Conservation (phyloP, 257 asterid species). For the Solanum paucissectum region DNA sequence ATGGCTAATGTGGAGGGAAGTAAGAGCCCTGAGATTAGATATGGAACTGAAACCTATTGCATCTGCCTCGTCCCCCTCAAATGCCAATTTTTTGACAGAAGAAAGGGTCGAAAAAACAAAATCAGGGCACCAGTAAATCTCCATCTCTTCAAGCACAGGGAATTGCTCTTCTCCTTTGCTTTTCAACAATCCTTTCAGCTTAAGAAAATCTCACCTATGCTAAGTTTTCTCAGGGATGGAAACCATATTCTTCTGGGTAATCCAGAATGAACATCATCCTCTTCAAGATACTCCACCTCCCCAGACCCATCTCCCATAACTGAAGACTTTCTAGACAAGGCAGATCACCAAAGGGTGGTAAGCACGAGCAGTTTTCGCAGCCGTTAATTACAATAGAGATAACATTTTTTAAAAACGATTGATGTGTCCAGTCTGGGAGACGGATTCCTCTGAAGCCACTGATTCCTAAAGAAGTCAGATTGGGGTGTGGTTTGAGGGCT, state of each 20-base stretch:
- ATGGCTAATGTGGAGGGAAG: too few species aligned
- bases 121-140: background rate
- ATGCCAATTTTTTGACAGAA: background rate
- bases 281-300: background rate
- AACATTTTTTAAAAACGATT: background rate
- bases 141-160: background rate
- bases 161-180: background rate
- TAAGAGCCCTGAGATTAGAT: too few species aligned
- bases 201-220: accelerated
- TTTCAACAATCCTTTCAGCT: constrained; percentile 4
- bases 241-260: background rate
- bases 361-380: background rate
- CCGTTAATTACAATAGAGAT: background rate
- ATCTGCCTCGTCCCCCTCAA: background rate
- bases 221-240: background rate
- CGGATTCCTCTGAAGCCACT: background rate
- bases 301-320: background rate
- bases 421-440: constrained; percentile 10
- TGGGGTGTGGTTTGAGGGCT: constrained; percentile 12
- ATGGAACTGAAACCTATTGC: too few species aligned
- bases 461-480: background rate
- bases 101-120: background rate
- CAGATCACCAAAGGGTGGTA: constrained; percentile 8
- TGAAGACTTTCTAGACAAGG: background rate
- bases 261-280: background rate